Evolutionary conservation across 768 basidiomycete genomes (phyloP), one percentile per base, ranked within the genome.

Genomic region (Serendipita sp.): DNA sequence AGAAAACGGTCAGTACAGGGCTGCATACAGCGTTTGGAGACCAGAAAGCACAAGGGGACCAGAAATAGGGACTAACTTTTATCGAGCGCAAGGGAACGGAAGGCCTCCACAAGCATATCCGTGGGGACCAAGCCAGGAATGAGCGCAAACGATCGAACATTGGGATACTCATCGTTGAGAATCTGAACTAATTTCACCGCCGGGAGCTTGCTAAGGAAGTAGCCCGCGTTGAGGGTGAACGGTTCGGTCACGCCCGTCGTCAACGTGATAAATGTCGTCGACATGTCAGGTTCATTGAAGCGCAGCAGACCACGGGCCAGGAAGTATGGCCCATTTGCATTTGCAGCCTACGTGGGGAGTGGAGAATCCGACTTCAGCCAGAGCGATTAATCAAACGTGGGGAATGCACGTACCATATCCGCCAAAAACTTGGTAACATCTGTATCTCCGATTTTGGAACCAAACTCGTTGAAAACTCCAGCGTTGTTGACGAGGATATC

Each of bases 401-500:
- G n/a, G n/a, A n/a, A n/a, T n/a, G 22, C n/a, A 33, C 53, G 22
- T 4, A 58, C 53, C 24, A 58, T 58, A 34, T 58, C 53, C 11
- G 53, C 30, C 53, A 2, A 1, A n/a, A 22, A 58, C 31, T 58
- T 58, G 22, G 17, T 31, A 17, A 58, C 53, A 2, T 58, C 31
- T 26, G 24, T 24, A 11, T 58, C 53, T n/a, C 53, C 53, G 9
- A 31, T 58, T 24, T 33, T 58, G 13, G 31, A n/a, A 2, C 53
- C 53, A 31, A 22, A 58, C 53, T 58, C 53, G 53, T 31, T 58
- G 1, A 2, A 28, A 17, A 58, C 53, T 3, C 53, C 53, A n/a
- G 53, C 53, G n/a, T 58, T 58, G 24, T 58, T 58, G 30, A 58
- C 53, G 22, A 58, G 31, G 53, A 58, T n/a, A n/a, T 58, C 45